Conservation (phyloP, 225 moss, liverwort and hornwort species). For the Thuidium tamariscinum region DNA sequence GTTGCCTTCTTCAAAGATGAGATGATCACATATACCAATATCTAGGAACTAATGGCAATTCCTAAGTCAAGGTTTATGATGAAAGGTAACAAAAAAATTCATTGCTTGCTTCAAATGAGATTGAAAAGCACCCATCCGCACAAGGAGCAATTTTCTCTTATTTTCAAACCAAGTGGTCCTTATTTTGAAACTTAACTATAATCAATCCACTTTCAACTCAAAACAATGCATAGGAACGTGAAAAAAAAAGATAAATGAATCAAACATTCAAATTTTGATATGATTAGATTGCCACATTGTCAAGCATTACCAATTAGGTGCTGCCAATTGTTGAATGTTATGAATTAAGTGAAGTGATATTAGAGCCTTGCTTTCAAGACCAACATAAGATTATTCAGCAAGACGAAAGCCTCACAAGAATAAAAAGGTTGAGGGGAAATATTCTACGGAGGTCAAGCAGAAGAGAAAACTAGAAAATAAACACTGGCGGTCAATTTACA, state of each 20-base stretch:
- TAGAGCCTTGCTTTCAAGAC: not conserved
- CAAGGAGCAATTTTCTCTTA: too few relatives aligned
- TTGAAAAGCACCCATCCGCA: not conserved
- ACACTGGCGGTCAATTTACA: not conserved
- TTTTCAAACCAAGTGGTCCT: not conserved
- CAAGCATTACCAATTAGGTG: not conserved
- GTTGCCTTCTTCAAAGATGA: too few relatives aligned
- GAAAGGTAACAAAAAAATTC: not conserved
- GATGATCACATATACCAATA: not conserved
- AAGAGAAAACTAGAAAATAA: not conserved
- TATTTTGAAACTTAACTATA: not conserved
- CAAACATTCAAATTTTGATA: not conserved
- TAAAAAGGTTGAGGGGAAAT: not conserved
- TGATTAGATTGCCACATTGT: not conserved
- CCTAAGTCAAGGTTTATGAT: not conserved
- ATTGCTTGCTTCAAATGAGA: rapidly evolving
- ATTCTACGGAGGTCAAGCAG: too few relatives aligned
- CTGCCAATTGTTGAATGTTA: too few relatives aligned
- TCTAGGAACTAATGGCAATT: not conserved
- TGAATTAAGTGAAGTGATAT: not conserved
- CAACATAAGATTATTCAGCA: not conserved
- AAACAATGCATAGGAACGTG: not conserved
- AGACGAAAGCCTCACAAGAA: not conserved
- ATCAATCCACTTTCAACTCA: too few relatives aligned
- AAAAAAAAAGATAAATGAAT: not conserved